Evolutionary conservation across 495 filamentous ascomycete species (phyloP), one percentile per base, ranked within the genome.

Genomic region (Daldinia bambusicola): DNA sequence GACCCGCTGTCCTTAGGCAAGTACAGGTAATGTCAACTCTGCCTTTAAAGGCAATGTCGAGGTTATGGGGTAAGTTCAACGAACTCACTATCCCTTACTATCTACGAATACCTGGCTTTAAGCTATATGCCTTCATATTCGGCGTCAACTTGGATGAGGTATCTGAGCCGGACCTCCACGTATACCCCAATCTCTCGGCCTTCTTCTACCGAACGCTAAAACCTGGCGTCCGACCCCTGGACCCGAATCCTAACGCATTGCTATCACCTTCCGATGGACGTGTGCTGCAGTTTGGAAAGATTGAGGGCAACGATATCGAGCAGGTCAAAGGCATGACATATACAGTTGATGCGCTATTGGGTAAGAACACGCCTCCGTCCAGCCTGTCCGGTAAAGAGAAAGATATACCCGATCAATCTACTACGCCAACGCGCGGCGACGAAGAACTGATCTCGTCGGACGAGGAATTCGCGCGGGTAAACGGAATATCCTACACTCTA

Each of bases 311-410:
- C 32, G 91, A 97, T 71, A 94, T 99, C n/a, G 95, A 98, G 79
- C 95, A 98, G 78, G 95, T 98, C 41, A 99, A 99, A 79, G 95
- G 95, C 51, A 95, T 98, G 86, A 98, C 94, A 3, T 99, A 99
- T 79, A 95, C 91, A 65, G 85, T 99, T 52, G 95, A 98, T 76
- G 93, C 95, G 0, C 85, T 99, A 0, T 83, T 99, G 4, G 95
- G 95, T 38, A 87, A 88, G 55, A 86, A 81, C 61, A 80, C 80
- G 18, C 83, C 85, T 13, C 69, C 80, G 1, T 75, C 80, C 2
- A 83, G 81, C 72, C 59, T 84, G 48, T 79, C 79, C 20, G 72
- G 77, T 41, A 57, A 59, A 16, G 63, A 56, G 48, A 69, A 75
- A 8, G 66, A 71, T 7, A 20, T 41, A 5, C 31, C 40, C 52